phyloP scores from a whole-genome alignment of 495 filamentous ascomycete species.

The Immersiella caudata region DNA sequence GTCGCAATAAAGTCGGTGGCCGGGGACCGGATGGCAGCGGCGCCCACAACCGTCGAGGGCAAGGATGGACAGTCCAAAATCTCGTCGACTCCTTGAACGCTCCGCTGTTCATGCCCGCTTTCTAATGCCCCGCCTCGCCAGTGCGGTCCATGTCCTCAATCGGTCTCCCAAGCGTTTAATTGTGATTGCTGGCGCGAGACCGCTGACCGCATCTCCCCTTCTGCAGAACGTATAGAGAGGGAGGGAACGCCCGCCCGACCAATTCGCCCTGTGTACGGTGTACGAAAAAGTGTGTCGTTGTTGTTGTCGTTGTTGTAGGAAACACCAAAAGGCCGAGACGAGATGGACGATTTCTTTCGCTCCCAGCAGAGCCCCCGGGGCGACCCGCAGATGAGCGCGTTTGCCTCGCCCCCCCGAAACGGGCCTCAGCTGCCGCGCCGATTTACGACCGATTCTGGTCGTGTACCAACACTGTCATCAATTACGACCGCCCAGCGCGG shows the following conservation, averaged over 20 bases:
- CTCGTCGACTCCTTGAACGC: slow-evolving; percentile 9
- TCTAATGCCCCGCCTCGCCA: slow-evolving; percentile 1
- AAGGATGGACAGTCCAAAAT: slow-evolving; percentile 1
- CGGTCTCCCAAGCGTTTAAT: not conserved
- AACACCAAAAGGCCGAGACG: slow-evolving; percentile 52
- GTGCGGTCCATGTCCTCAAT: slow-evolving; percentile 12
- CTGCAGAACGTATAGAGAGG: slow-evolving; percentile 35
- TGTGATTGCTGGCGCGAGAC: slow-evolving; percentile 15
- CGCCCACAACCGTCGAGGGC: slow-evolving; percentile 9
- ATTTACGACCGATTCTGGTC: slow-evolving; percentile 90
- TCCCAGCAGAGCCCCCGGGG: slow-evolving; percentile 71
- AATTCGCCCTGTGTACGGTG: slow-evolving; percentile 50
- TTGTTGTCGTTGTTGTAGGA: slow-evolving; percentile 39
- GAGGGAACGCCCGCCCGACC: slow-evolving; percentile 26
- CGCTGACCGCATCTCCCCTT: slow-evolving; percentile 17
- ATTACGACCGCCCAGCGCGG: slow-evolving; percentile 55
- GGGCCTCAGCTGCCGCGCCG: slow-evolving; percentile 74
- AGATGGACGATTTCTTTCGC: slow-evolving; percentile 70
- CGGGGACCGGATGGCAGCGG: slow-evolving; percentile 16
- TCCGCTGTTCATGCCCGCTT: slow-evolving; percentile 12
- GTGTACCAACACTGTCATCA: slow-evolving; percentile 77
- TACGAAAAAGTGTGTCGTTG: slow-evolving; percentile 43
- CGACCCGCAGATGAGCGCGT: slow-evolving; percentile 66
- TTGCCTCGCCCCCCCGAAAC: slow-evolving; percentile 70
- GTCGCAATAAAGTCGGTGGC: slow-evolving; percentile 8